Evolutionary conservation across 2,329 filamentous ascomycete species (phyloP).

Genomic region (Aspergillus sp.): DNA sequence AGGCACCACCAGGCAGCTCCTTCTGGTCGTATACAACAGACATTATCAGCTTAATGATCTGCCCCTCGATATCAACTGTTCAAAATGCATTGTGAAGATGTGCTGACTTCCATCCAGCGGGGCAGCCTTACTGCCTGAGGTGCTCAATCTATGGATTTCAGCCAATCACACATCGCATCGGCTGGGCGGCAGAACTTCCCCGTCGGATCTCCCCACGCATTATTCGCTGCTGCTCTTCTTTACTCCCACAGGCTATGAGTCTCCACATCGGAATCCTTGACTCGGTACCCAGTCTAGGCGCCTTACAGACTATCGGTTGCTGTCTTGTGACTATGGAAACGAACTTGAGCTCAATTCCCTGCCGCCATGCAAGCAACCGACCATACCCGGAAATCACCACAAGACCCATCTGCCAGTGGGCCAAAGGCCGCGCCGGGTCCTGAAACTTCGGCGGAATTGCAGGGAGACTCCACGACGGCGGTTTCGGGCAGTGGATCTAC

Average conservation of each 20-base stretch:
- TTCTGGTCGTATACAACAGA: too few species aligned
- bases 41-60: too few species aligned
- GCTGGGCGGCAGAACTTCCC: neutral
- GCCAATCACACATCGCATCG: neutral
- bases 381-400: conserved; percentile 8
- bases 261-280: neutral
- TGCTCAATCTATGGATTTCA: neutral
- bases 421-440: conserved; percentile 3
- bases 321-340: conserved; percentile 20
- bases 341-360: neutral
- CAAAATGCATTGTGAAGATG: neutral
- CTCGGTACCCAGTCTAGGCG: neutral
- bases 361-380: conserved; percentile 18
- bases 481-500: conserved; percentile 22
- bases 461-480: conserved; percentile 15
- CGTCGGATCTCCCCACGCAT: neutral
- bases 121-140: neutral
- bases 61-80: too few species aligned
- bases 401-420: conserved; percentile 5
- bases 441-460: conserved; percentile 5
- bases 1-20: too few species aligned
- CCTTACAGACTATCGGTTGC: neutral
- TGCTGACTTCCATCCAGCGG: neutral
- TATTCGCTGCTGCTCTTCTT: neutral
- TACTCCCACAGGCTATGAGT: neutral